These are phyloP conservation scores for Patellaria atrata DNA, from an alignment of 495 filamentous ascomycete species.

Conservation along the genomic window DNA sequence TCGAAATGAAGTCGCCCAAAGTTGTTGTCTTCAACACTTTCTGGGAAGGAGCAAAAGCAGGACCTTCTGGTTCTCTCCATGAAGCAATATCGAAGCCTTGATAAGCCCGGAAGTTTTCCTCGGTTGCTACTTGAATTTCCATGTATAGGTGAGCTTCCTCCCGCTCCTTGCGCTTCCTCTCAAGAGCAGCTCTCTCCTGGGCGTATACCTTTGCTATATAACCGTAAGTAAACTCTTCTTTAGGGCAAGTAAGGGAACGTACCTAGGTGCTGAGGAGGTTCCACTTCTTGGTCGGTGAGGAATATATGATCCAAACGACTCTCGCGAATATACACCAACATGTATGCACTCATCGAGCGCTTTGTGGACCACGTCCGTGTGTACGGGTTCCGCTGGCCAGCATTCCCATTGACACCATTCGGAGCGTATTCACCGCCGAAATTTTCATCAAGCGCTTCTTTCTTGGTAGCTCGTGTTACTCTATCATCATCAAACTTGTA, in stretches of 20 bases:
- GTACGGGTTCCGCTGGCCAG: conserved; percentile 48
- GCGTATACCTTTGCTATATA: conserved; percentile 49
- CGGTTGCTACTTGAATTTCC: conserved; percentile 61
- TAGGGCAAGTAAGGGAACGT: conserved; percentile 23
- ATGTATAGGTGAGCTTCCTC: conserved; percentile 92
- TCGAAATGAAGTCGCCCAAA: conserved; percentile 54
- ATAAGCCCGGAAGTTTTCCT: conserved; percentile 62
- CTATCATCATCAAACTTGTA: conserved; percentile 97
- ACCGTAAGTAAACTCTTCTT: conserved; percentile 22
- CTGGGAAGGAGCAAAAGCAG: conserved; percentile 45
- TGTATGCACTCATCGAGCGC: conserved; percentile 76
- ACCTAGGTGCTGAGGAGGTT: conserved; percentile 75
- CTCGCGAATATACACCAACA: conserved; percentile 95
- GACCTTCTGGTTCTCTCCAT: conserved; percentile 44
- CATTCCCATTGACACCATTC: conserved; percentile 42
- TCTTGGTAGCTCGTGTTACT: conserved; percentile 80
- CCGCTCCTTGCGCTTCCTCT: conserved; percentile 65
- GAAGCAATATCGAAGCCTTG: conserved; percentile 74
- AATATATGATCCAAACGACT: conserved; percentile 67
- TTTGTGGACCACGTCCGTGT: conserved; percentile 52
- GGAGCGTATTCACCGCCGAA: conserved; percentile 79
- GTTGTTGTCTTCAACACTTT: conserved; percentile 57
- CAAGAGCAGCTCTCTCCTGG: conserved; percentile 62
- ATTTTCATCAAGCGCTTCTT: conserved; percentile 90
- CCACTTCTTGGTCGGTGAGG: conserved; percentile 52